Base-by-base conservation (phyloP, 2,329 filamentous ascomycete species). In the Xylaria arbuscula region DNA sequence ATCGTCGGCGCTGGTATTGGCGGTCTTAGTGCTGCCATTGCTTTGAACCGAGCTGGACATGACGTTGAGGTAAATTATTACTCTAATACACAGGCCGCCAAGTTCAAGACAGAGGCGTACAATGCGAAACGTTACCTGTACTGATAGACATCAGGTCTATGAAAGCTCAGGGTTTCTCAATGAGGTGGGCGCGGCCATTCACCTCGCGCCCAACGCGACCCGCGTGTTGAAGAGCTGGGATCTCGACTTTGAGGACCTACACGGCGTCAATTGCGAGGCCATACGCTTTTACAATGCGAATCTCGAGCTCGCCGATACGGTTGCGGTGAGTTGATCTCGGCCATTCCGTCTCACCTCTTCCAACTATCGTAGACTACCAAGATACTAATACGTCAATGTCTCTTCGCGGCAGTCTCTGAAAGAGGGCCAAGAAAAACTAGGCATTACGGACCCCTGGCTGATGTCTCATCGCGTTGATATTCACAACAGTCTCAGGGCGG, bases 1-100 rank as follows among this genome's bases (percentile, higher is more conserved):
- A 4, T 70, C 17, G 62, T 66, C 36, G 68, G 68, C 13, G 68
- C 65, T 63, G 68, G 68, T 17, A 70, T 70, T 45, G 68, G 68
- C 17, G 68, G 68, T 3, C 40, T 70, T 0, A 36, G 57, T 0
- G 65, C 65, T 2, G 65, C 62, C 2, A 22, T 68, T 24, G 64
- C 65, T 7, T 36, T 70, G 57, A 68, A 64, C 3, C 56, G 62
- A 53, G 65, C 65, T 22, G 68, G 68, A 10, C 68, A 70, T n/a
- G 68, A 70, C 6, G 68, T 70, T 6, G 65, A 70, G 65, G 68
- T 70, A 50, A 45, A 36, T 15, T 53, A 42, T 15, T 34, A 19
- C 15, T 34, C 24, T n/a, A 40, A 28, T 38, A 17, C 11, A 48
- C 22, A 22, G 9, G 13, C 28, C 38, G 8, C 38, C 17, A 10